Percentiles rank a stretch among this genome's conserved stretches.
Evolutionary conservation across 139 green algal genomes (phyloP).

Genomic region (Yamagishiella unicocca): DNA sequence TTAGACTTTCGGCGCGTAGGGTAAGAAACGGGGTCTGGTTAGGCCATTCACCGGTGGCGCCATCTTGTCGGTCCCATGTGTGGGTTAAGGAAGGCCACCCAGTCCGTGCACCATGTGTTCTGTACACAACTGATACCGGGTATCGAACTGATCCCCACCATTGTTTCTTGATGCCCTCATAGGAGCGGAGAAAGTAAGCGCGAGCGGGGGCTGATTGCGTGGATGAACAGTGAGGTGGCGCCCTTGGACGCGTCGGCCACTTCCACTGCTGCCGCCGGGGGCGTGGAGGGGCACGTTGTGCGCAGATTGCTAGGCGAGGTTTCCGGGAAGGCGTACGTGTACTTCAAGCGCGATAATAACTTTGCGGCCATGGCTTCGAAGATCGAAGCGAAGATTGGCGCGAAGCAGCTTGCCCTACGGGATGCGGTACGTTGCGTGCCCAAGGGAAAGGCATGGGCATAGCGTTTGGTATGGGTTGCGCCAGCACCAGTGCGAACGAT

Average conservation of each 20-base stretch:
- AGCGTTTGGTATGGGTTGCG: neutral
- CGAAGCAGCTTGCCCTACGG: conserved; percentile 14
- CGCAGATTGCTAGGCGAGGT: conserved; percentile 36
- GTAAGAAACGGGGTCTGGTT: conserved; percentile 12
- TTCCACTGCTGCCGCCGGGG: neutral
- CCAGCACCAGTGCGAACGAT: too few species aligned
- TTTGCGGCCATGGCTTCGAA: conserved; percentile 22
- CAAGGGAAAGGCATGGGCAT: too few species aligned
- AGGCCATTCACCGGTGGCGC: too few species aligned
- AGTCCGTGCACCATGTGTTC: too few species aligned
- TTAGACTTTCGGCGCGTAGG: conserved; percentile 39
- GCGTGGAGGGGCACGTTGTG: neutral
- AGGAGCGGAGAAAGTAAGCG: conserved; percentile 31
- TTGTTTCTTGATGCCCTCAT: too few species aligned
- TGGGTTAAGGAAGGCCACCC: too few species aligned
- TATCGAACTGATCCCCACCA: too few species aligned
- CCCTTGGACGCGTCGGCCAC: neutral
- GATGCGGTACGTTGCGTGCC: conserved; percentile 22
- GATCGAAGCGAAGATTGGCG: conserved; percentile 22
- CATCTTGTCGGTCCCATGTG: too few species aligned
- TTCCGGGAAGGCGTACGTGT: conserved; percentile 10
- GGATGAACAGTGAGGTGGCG: conserved; percentile 43
- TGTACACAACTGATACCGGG: too few species aligned
- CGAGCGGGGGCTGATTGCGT: conserved; percentile 19
- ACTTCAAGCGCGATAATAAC: conserved; percentile 27